These are phyloP conservation scores for Cornus controversa DNA, from an alignment of 148 eudicot genomes.

Conservation along the genomic window DNA sequence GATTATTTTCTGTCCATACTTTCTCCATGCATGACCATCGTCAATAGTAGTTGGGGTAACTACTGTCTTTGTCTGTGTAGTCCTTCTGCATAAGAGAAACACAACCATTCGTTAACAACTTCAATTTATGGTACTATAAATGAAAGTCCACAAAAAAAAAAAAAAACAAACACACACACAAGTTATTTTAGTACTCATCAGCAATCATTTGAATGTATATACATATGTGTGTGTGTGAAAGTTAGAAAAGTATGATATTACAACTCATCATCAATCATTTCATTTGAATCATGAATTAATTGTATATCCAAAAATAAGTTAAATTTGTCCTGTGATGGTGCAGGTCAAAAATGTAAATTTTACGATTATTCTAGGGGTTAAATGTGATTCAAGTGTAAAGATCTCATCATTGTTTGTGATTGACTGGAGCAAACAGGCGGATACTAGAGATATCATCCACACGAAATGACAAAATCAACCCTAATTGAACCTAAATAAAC, in stretches of 20 bases:
- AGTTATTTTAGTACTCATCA: not conserved
- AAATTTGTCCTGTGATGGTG: no score
- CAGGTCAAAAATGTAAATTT: not conserved
- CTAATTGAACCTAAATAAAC: no score
- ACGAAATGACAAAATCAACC: not conserved
- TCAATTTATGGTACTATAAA: not conserved
- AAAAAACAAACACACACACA: not conserved
- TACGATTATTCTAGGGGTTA: not conserved
- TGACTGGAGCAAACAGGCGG: not conserved
- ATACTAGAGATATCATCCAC: not conserved
- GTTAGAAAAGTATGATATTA: no score
- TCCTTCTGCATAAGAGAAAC: conserved; percentile 31
- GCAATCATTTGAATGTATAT: not conserved
- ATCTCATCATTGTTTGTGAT: not conserved
- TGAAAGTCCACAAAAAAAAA: not conserved
- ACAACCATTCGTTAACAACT: not conserved
- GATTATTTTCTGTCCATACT: conserved; percentile 47
- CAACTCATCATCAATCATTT: no score
- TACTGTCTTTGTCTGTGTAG: conserved; percentile 15
- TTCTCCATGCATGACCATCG: conserved; percentile 55
- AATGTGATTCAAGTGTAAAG: not conserved
- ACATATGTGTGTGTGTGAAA: no score
- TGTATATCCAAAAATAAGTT: no score
- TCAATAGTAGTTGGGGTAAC: conserved; percentile 19
- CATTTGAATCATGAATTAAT: no score